Evolutionary conservation across 1,284 basidiomycete genomes (phyloP).

Genomic region (Ustilago shanxiensis): DNA sequence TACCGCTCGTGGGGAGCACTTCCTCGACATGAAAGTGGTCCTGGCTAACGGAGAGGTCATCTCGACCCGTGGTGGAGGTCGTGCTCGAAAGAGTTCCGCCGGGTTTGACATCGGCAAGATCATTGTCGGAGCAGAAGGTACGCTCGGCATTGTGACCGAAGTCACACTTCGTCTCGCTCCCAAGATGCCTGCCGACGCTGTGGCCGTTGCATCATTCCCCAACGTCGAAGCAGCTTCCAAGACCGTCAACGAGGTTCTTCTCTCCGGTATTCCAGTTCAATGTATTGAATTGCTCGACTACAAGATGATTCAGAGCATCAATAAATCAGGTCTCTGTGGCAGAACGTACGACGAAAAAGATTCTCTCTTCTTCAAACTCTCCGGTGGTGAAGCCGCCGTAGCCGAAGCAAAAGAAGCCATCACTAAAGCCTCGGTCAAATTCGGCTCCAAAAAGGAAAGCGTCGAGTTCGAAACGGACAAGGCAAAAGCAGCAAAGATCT

Average conservation of each 20-base stretch:
- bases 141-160: slow-evolving; percentile 91
- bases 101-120: slow-evolving; percentile 91
- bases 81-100: slow-evolving; percentile 85
- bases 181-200: slow-evolving; percentile 77
- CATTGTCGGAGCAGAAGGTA: slow-evolving; percentile 95
- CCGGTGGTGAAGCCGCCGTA: slow-evolving; percentile 41
- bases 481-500: slow-evolving; percentile 81
- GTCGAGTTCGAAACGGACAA: slow-evolving; percentile 77
- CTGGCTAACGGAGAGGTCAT: slow-evolving; percentile 91
- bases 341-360: slow-evolving; percentile 49
- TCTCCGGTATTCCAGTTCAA: slow-evolving; percentile 74
- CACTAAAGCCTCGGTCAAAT: slow-evolving; percentile 35
- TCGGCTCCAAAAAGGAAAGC: slow-evolving; percentile 32
- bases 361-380: slow-evolving; percentile 60
- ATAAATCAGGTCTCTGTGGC: slow-evolving; percentile 69
- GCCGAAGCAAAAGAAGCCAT: slow-evolving; percentile 67
- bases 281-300: slow-evolving; percentile 68
- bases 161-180: slow-evolving; percentile 86
- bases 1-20: slow-evolving; percentile 77
- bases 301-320: slow-evolving; percentile 66
- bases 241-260: slow-evolving; percentile 78
- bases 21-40: slow-evolving; percentile 72
- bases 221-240: slow-evolving; percentile 75
- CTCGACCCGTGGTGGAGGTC: slow-evolving; percentile 79
- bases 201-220: slow-evolving; percentile 73